Conservation (phyloP, 257 asterid species). For the Vinca minor region DNA sequence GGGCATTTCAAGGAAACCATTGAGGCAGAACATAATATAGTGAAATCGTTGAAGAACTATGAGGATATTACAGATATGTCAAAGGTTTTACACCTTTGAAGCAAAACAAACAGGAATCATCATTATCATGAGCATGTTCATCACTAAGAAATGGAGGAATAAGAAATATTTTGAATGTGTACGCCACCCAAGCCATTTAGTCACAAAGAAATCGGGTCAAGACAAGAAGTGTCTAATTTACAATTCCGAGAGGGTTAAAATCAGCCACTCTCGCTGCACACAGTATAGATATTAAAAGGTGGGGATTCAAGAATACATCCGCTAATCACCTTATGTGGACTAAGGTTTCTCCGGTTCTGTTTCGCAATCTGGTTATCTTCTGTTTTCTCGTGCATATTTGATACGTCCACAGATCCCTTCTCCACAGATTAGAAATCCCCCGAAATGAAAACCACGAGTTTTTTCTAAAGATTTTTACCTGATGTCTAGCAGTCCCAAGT, state of each 20-base stretch:
- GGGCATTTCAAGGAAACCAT: not conserved
- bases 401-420: not conserved
- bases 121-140: not conserved
- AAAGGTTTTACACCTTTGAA: not conserved
- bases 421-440: constrained; percentile 5
- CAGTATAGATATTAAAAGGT: constrained; percentile 1
- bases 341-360: not conserved
- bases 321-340: not conserved
- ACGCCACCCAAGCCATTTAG: not conserved
- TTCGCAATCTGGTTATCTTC: constrained; percentile 3
- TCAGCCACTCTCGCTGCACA: not conserved
- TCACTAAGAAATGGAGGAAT: not conserved
- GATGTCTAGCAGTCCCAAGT: constrained; percentile 7
- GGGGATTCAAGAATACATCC: constrained; percentile 12
- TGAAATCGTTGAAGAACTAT: not conserved
- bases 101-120: not conserved
- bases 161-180: not conserved
- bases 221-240: constrained; percentile 9
- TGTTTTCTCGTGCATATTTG: not conserved
- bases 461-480: constrained; percentile 1
- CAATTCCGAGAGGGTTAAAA: constrained; percentile 18
- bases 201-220: not conserved
- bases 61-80: constrained; percentile 1
- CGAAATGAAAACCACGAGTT: constrained; percentile 9
- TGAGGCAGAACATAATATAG: not conserved